Percentiles rank a stretch among this genome's conserved stretches.
Conservation (phyloP, 108 stramenopile species). For the Cyclotella choctawhatcheeana region DNA sequence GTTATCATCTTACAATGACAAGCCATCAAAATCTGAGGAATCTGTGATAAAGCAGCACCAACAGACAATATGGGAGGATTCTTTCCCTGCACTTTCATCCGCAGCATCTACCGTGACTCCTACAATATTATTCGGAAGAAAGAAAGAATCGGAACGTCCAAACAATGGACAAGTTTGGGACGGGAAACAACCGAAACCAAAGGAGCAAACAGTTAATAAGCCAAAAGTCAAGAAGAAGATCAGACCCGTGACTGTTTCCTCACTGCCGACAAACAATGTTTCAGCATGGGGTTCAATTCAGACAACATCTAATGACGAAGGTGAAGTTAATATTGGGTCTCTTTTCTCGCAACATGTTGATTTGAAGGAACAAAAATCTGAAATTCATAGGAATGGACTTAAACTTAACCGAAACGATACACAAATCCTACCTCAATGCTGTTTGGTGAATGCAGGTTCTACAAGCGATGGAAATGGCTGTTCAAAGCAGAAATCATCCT, state of each 20-base stretch:
- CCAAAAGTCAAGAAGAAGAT: slow-evolving; percentile 22
- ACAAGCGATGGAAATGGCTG: too few relatives aligned
- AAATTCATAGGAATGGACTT: too few relatives aligned
- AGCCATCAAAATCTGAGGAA: neutral
- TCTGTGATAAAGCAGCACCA: neutral
- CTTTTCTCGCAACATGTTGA: neutral
- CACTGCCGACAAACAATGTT: neutral
- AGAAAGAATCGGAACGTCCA: slow-evolving; percentile 9
- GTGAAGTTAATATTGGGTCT: neutral
- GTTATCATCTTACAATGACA: slow-evolving; percentile 2
- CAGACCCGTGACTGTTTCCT: slow-evolving; percentile 21
- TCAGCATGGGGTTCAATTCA: neutral
- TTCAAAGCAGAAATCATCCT: too few relatives aligned
- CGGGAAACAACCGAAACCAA: neutral
- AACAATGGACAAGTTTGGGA: neutral
- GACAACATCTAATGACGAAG: neutral
- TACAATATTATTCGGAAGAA: slow-evolving; percentile 39
- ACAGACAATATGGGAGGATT: slow-evolving; percentile 46
- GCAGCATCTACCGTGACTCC: slow-evolving; percentile 21
- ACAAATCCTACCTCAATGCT: too few relatives aligned
- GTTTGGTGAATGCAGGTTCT: too few relatives aligned
- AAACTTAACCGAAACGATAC: too few relatives aligned
- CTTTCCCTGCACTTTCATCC: slow-evolving; percentile 54
- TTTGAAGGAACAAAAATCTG: slow-evolving; percentile 5
- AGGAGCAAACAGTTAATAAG: neutral